phyloP scores from a whole-genome alignment of 805 yeast species.

The Sugiyamaella americana region DNA sequence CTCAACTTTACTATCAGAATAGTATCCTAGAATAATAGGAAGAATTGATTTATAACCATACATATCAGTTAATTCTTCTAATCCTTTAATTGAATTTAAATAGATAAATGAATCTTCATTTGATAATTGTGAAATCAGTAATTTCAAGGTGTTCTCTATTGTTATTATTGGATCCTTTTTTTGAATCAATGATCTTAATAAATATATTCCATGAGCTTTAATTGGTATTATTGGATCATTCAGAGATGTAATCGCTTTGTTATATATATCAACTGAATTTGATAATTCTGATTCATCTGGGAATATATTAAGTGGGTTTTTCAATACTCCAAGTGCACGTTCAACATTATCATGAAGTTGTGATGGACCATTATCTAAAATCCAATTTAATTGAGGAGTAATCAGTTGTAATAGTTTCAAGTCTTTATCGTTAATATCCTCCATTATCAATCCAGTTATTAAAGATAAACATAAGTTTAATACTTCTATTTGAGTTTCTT shows the following conservation, averaged over 20 bases:
- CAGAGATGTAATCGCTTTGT: slow-evolving; percentile 58
- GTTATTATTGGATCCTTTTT: slow-evolving; percentile 44
- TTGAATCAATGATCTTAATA: slow-evolving; percentile 51
- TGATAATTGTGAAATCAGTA: slow-evolving; percentile 58
- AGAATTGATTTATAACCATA: slow-evolving; percentile 34
- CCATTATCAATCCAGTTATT: slow-evolving; percentile 29
- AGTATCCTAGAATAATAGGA: slow-evolving; percentile 37
- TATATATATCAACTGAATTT: slow-evolving; percentile 27
- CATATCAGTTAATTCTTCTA: slow-evolving; percentile 51
- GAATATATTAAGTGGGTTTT: slow-evolving; percentile 2
- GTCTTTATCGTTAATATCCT: slow-evolving; percentile 18
- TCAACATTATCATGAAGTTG: slow-evolving; percentile 19
- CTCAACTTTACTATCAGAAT: slow-evolving; percentile 27
- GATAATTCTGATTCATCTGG: slow-evolving; percentile 8
- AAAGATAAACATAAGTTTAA: slow-evolving; percentile 30
- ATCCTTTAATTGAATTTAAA: slow-evolving; percentile 74
- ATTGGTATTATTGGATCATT: slow-evolving; percentile 79
- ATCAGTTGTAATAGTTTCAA: slow-evolving; percentile 12
- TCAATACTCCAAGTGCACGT: slow-evolving; percentile 20
- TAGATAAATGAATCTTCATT: slow-evolving; percentile 86
- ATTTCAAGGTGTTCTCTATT: slow-evolving; percentile 48
- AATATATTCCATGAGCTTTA: slow-evolving; percentile 74
- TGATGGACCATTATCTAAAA: slow-evolving; percentile 13
- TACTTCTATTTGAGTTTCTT: slow-evolving; percentile 28
- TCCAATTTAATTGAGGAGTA: slow-evolving; percentile 18